Conservation (phyloP, 1,284 basidiomycete species). For the Butyriboletus regius region DNA sequence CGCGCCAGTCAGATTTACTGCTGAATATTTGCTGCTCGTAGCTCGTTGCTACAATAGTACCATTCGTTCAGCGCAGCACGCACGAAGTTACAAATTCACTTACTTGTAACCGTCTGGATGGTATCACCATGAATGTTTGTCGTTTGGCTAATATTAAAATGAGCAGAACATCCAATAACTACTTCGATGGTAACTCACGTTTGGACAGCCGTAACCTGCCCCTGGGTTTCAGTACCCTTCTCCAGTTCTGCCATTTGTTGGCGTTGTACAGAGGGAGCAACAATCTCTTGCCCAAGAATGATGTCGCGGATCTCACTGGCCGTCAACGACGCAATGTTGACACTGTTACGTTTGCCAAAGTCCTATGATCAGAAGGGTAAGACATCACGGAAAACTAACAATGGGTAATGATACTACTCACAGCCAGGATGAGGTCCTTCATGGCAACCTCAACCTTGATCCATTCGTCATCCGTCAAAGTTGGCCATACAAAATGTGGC, state of each 20-base stretch:
- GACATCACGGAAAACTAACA: neutral
- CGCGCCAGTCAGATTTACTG: conserved; percentile 98
- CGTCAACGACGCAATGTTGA: conserved; percentile 96
- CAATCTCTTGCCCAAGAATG: conserved; percentile 95
- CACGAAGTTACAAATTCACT: conserved; percentile 25
- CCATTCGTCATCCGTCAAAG: conserved; percentile 93
- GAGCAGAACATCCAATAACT: conserved; percentile 1
- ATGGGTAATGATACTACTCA: conserved; percentile 30
- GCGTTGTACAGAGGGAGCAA: conserved; percentile 83
- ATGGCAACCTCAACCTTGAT: conserved; percentile 98
- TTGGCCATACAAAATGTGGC: conserved; percentile 98
- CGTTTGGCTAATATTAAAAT: conserved; percentile 58
- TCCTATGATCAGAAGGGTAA: conserved; percentile 46
- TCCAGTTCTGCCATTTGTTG: conserved; percentile 99
- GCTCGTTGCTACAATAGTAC: conserved; percentile 63
- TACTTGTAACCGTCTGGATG: conserved; percentile 90
- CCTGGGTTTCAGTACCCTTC: conserved; percentile 88
- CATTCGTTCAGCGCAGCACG: conserved; percentile 5
- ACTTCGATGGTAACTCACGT: conserved; percentile 45
- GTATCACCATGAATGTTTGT: conserved; percentile 97
- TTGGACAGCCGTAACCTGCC: conserved; percentile 93
- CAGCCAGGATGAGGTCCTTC: conserved; percentile 84
- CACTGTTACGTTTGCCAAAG: conserved; percentile 97
- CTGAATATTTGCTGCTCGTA: conserved; percentile 97
- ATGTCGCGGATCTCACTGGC: conserved; percentile 94